A percentile compares a stretch with the other conserved stretches of the same genome.
phyloP scores from a whole-genome alignment of 2,329 filamentous ascomycete genomes.

The Meredithiella fracta region DNA sequence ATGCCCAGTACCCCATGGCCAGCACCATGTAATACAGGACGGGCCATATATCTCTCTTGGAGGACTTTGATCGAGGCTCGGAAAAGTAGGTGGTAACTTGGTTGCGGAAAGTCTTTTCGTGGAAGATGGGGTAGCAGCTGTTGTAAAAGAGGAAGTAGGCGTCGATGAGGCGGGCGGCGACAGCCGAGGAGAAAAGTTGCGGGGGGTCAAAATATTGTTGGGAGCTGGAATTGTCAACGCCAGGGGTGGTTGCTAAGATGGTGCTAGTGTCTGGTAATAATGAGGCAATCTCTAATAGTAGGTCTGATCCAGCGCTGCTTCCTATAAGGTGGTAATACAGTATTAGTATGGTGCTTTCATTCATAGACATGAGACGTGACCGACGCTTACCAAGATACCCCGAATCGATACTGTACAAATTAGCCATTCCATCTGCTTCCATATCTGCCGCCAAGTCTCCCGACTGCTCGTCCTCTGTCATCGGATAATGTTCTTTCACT shows the following conservation, averaged over 20 bases:
- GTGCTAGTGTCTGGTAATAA: slow-evolving; percentile 5
- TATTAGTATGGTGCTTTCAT: no score
- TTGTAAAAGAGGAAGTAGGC: slow-evolving; percentile 30
- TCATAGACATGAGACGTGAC: no score
- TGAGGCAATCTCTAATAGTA: slow-evolving; percentile 18
- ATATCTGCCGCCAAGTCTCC: slow-evolving; percentile 8
- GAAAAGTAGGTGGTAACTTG: slow-evolving; percentile 16
- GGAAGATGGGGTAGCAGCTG: slow-evolving; percentile 29
- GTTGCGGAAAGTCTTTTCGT: slow-evolving; percentile 30
- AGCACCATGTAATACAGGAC: slow-evolving; percentile 23
- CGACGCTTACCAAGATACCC: slow-evolving; percentile 19
- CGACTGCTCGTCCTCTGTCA: background rate
- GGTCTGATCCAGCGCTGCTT: slow-evolving; percentile 19
- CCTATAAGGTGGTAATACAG: no score
- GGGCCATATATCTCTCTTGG: slow-evolving; percentile 17
- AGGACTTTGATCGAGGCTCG: slow-evolving; percentile 7
- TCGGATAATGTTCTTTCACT: background rate
- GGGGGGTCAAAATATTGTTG: slow-evolving; percentile 7
- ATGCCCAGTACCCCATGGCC: slow-evolving; percentile 23
- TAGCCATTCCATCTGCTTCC: slow-evolving; percentile 19
- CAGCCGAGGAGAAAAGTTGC: slow-evolving; percentile 11
- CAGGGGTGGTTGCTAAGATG: background rate
- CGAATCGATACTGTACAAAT: slow-evolving; percentile 16
- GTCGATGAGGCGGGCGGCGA: slow-evolving; percentile 20
- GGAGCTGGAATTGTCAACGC: background rate